Percentiles rank a stretch among this genome's conserved stretches.
Evolutionary conservation across 2,329 filamentous ascomycete species (phyloP).

Genomic region (Grosmannia serpens): DNA sequence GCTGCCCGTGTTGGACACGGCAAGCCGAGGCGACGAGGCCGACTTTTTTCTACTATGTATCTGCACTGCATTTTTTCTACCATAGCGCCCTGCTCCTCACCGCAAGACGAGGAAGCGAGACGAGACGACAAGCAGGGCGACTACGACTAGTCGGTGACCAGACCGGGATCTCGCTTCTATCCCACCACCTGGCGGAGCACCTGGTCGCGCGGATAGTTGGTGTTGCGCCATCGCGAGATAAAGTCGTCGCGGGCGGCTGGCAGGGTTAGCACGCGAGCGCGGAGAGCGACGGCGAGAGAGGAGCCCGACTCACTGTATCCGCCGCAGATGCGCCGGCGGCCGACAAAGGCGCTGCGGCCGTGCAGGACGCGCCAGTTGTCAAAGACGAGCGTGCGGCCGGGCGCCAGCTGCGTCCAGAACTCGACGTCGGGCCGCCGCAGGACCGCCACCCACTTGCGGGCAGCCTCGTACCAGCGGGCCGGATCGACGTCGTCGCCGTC

Average conservation of each 20-base stretch:
- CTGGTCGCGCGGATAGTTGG: constrained; percentile 45
- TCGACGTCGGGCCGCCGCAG: constrained; percentile 53
- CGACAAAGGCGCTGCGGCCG: constrained; percentile 71
- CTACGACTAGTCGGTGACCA: no score
- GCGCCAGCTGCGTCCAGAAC: constrained; percentile 71
- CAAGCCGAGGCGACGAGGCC: no score
- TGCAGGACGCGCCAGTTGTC: constrained; percentile 95
- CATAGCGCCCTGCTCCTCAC: background rate
- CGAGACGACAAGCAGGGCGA: background rate
- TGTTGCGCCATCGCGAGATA: constrained; percentile 62
- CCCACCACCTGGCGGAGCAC: constrained; percentile 26
- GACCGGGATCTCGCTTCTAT: constrained; percentile 6
- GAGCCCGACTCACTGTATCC: constrained; percentile 58
- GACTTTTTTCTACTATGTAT: background rate
- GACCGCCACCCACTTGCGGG: constrained; percentile 60
- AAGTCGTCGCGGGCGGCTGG: constrained; percentile 72
- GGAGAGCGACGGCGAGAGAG: background rate
- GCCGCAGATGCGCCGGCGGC: constrained; percentile 78
- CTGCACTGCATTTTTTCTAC: background rate
- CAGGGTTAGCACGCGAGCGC: constrained; percentile 7
- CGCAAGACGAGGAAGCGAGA: background rate
- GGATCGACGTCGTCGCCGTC: constrained; percentile 25
- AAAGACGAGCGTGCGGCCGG: constrained; percentile 74
- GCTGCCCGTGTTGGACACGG: no score
- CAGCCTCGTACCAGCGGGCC: constrained; percentile 66